Evolutionary conservation across 768 basidiomycete genomes (phyloP), one percentile per base, ranked within the genome.

Genomic region (Phanerodontia chrysosporium): DNA sequence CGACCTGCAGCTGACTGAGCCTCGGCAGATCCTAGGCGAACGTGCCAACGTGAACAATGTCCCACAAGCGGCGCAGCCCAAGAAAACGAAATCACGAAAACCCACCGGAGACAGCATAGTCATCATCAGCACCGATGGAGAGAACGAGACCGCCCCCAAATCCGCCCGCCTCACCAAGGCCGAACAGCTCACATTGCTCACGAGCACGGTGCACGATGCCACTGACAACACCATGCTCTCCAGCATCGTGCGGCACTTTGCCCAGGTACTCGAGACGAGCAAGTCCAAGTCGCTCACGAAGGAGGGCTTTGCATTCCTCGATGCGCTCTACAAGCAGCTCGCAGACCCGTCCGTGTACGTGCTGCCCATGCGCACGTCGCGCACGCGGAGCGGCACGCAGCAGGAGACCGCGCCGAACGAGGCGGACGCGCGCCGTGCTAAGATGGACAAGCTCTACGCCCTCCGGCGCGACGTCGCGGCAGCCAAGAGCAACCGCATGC

Each of bases 261-360:
- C 80, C n/a, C 76, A 76, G 42, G 79, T 84, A 44, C 72, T 90
- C 69, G 80, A 85, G 69, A 80, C 79, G 57, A 86, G 85, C 66
- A 84, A 80, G 46, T 89, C 87, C 58, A 80, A 78, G 64, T 82
- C 80, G 51, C 66, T 88, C 64, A 90, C 84, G 35, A 85, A 82
- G 69, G 87, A 90, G 62, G 89, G 83, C 6, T 88, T 86, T 65
- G 71, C 75, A 24, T 87, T 92, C 71, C 72, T 92, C 55, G 88
- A 90, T 63, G 78, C 82, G 28, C 68, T 92, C 62, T 78, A 82
- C 71, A 87, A 86, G 69, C 88, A 87, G 66, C 78, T 92, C 45
- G 82, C 80, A 36, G 84, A 89, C 68, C 85, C 89, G 32, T 83
- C 83, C 21, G 81, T 83, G 39, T 83, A 81, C 63, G 69, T 80